Conservation (phyloP, 441 rosid genomes). For the Raphanus hybrid region DNA sequence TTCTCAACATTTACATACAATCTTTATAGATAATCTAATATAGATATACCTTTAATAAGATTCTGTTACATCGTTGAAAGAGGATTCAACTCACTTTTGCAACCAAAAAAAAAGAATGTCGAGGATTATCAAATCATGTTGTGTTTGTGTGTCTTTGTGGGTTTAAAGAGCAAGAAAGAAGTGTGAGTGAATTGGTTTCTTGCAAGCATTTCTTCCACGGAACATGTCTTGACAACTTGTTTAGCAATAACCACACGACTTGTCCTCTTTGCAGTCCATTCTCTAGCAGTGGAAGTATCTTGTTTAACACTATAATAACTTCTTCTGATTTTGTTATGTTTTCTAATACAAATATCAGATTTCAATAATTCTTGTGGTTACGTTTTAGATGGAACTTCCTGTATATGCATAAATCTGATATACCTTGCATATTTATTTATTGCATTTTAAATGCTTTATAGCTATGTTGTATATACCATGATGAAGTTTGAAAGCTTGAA, state of each 20-base stretch:
- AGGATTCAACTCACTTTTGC: background rate
- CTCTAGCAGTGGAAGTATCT: too few species aligned
- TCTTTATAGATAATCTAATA: background rate
- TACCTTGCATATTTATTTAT: too few species aligned
- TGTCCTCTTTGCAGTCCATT: constrained; percentile 75
- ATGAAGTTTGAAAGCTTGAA: too few species aligned
- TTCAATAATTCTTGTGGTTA: too few species aligned
- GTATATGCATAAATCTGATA: too few species aligned
- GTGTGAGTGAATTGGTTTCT: constrained; percentile 67
- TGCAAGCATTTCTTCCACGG: constrained; percentile 89
- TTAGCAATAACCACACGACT: constrained; percentile 56
- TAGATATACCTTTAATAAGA: background rate
- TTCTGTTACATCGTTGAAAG: background rate
- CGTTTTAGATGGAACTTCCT: too few species aligned
- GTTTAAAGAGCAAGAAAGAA: constrained; percentile 75
- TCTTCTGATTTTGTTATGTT: too few species aligned
- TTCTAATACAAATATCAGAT: too few species aligned
- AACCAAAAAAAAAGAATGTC: background rate
- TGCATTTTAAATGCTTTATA: too few species aligned
- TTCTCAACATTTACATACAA: constrained; percentile 6
- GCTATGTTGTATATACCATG: constrained; percentile 24
- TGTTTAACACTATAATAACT: too few species aligned
- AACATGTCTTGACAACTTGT: constrained; percentile 76
- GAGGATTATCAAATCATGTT: too few species aligned
- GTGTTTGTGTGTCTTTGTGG: constrained; percentile 78